phyloP scores from a whole-genome alignment of 83 land plant species.

The Picea mariana region DNA sequence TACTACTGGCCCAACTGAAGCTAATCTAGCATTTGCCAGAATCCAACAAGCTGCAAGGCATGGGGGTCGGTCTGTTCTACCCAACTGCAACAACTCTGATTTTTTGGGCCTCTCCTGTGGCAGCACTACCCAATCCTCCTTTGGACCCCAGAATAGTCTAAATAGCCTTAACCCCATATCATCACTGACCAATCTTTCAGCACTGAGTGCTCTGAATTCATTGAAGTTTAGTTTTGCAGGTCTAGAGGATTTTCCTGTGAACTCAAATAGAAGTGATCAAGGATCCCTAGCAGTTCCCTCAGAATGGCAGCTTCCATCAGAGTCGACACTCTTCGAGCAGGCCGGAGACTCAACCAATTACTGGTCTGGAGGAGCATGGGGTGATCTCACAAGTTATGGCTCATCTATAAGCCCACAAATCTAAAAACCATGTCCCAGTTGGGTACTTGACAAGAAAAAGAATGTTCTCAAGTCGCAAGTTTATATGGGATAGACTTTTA shows the following conservation, averaged over 20 bases:
- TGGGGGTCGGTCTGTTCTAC: background rate
- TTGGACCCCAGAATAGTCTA: background rate
- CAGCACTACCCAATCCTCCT: constrained; percentile 7
- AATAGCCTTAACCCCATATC: constrained; percentile 9
- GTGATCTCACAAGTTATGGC: constrained; percentile 9
- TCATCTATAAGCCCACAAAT: constrained; percentile 4
- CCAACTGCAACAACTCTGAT: constrained; percentile 10
- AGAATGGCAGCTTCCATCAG: constrained; percentile 12
- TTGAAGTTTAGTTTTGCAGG: background rate
- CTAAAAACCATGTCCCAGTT: background rate
- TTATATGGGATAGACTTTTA: background rate
- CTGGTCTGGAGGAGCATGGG: background rate
- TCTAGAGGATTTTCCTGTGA: background rate
- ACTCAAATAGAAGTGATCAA: background rate
- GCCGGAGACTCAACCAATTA: background rate
- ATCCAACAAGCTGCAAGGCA: constrained; percentile 9
- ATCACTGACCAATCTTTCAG: background rate
- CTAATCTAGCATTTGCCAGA: constrained; percentile 2
- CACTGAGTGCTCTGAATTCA: background rate
- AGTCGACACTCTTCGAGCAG: background rate
- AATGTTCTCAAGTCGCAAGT: too few species aligned
- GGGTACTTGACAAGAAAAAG: too few species aligned
- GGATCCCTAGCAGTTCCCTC: background rate
- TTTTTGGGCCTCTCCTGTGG: constrained; percentile 14
- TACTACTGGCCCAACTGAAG: too few species aligned